These are phyloP conservation scores for Cystofilobasidium capitatum DNA, from an alignment of 768 basidiomycete genomes.

Conservation along the genomic window DNA sequence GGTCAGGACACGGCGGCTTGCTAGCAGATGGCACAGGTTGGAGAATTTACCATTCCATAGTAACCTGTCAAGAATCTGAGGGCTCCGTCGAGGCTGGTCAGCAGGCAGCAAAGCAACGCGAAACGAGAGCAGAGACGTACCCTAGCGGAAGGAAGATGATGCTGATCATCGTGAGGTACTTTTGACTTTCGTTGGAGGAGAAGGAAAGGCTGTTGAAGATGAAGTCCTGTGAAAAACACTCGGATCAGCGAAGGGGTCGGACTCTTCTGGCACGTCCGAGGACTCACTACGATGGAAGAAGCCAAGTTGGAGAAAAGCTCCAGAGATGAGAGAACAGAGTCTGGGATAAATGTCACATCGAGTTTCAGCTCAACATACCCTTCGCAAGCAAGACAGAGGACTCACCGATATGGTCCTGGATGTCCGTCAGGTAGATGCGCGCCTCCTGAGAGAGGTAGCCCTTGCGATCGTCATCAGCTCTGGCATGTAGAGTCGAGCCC, in stretches of 20 bases:
- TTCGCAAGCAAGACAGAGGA: neutral
- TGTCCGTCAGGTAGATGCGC: conserved; percentile 18
- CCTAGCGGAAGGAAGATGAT: conserved; percentile 20
- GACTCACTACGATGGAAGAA: conserved; percentile 3
- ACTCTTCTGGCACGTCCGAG: neutral
- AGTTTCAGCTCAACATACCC: neutral
- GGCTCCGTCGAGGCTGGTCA: neutral
- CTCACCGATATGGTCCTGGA: conserved; percentile 7
- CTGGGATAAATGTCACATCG: neutral
- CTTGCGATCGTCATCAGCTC: neutral
- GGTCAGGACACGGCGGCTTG: too few species aligned
- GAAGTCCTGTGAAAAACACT: neutral
- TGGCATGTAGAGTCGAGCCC: neutral
- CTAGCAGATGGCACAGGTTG: too few species aligned
- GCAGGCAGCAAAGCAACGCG: too few species aligned
- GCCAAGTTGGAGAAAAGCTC: conserved; percentile 16
- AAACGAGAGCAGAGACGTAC: too few species aligned
- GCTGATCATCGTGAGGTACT: neutral
- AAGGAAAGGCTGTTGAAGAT: conserved; percentile 1
- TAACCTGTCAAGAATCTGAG: neutral
- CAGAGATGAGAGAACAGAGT: conserved; percentile 8
- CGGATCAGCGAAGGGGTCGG: neutral
- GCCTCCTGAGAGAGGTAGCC: conserved; percentile 13
- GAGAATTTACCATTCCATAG: neutral
- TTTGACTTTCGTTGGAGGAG: neutral